Percentiles rank a stretch among this genome's conserved stretches.
phyloP scores from a whole-genome alignment of 257 asterid species.

The Prunella vulgaris region DNA sequence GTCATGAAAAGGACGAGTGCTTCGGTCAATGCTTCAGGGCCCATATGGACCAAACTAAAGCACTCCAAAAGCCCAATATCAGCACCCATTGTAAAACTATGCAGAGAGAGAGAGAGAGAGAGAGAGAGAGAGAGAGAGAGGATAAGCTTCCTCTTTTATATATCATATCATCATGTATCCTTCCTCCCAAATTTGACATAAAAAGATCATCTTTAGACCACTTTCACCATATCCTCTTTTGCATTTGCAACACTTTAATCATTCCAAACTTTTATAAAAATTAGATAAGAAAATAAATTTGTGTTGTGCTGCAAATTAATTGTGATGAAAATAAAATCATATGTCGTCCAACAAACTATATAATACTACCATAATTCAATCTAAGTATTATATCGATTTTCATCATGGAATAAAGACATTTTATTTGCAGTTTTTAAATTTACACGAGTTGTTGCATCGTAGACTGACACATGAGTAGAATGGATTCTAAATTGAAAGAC shows the following conservation, averaged over 20 bases:
- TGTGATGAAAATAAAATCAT: background rate
- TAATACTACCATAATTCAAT: background rate
- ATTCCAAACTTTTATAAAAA: background rate
- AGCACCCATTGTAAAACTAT: conserved; percentile 15
- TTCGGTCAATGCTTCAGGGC: conserved; percentile 18
- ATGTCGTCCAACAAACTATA: background rate
- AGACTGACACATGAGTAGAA: background rate
- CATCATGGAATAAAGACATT: background rate
- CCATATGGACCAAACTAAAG: conserved; percentile 19
- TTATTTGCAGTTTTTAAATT: background rate
- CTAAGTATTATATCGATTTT: background rate
- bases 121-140: no score
- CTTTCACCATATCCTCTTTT: background rate
- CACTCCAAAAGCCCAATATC: conserved; percentile 35
- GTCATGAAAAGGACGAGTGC: conserved; percentile 23
- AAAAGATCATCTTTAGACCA: background rate
- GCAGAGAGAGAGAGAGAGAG: no score
- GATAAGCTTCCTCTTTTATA: conserved; percentile 12
- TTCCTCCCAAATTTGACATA: background rate
- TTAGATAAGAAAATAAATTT: background rate
- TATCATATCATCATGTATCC: no score
- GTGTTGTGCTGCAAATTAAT: background rate
- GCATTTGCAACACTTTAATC: background rate
- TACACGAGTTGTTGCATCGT: background rate
- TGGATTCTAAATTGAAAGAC: no score